Conservation (phyloP, 192 early-diverging fungal genomes). For the Backusella tuberculispora region DNA sequence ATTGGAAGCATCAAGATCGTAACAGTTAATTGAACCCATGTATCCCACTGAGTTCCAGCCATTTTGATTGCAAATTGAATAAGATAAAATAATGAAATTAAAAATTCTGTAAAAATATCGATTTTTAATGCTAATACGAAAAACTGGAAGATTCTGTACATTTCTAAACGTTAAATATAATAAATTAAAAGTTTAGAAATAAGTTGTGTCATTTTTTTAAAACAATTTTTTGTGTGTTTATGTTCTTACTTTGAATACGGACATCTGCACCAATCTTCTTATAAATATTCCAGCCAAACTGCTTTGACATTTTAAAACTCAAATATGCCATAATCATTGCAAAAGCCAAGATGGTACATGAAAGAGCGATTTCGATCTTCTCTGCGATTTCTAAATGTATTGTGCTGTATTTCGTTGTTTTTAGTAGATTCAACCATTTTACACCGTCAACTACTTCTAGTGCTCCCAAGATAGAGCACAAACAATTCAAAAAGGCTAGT, state of each 20-base stretch:
- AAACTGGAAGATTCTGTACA: slow-evolving; percentile 44
- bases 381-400: slow-evolving; percentile 25
- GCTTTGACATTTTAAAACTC: slow-evolving; percentile 36
- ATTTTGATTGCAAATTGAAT: slow-evolving; percentile 36
- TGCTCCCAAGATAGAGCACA: slow-evolving; percentile 43
- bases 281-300: slow-evolving; percentile 65
- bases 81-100: slow-evolving; percentile 45
- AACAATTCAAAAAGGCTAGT: slow-evolving; percentile 36
- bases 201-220: not conserved
- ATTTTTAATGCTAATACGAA: slow-evolving; percentile 47
- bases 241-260: slow-evolving; percentile 52
- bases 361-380: slow-evolving; percentile 41
- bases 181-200: not conserved
- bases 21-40: slow-evolving; percentile 35
- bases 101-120: slow-evolving; percentile 45
- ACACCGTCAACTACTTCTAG: slow-evolving; percentile 41
- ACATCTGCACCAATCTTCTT: slow-evolving; percentile 72
- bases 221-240: slow-evolving; percentile 20
- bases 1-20: slow-evolving; percentile 42
- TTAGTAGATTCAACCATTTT: slow-evolving; percentile 34
- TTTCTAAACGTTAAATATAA: slow-evolving; percentile 25
- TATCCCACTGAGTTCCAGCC: slow-evolving; percentile 26
- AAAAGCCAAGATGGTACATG: slow-evolving; percentile 33
- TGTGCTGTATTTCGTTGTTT: slow-evolving; percentile 5
- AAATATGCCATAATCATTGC: slow-evolving; percentile 31